These are phyloP conservation scores for Pseudopithomyces chartarum DNA, from an alignment of 2,329 filamentous ascomycete genomes.

Conservation along the genomic window DNA sequence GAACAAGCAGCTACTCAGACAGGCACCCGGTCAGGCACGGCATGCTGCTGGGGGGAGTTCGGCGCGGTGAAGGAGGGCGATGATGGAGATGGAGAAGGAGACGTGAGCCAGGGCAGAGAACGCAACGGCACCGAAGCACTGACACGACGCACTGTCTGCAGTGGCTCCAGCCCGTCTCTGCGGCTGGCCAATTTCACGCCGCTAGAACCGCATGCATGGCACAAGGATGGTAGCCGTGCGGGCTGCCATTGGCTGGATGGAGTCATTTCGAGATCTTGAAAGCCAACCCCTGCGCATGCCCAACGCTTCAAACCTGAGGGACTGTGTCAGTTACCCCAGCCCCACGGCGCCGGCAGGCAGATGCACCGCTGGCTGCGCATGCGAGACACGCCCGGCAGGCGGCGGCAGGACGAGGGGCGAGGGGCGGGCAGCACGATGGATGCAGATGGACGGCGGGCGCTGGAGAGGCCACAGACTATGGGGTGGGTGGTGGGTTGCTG, in stretches of 20 bases:
- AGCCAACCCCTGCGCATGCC: not conserved
- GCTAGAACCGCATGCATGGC: slow-evolving; percentile 7
- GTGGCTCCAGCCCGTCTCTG: slow-evolving; percentile 11
- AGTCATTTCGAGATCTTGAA: slow-evolving; percentile 14
- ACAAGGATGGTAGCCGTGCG: slow-evolving; percentile 10
- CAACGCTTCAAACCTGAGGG: slow-evolving; percentile 19
- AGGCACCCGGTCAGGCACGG: slow-evolving; percentile 20
- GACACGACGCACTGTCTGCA: slow-evolving; percentile 6
- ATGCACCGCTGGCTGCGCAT: not conserved
- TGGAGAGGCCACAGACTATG: too few relatives aligned
- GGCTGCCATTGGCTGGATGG: slow-evolving; percentile 20
- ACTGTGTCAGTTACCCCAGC: slow-evolving; percentile 23
- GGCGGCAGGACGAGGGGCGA: too few relatives aligned
- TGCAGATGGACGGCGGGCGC: too few relatives aligned
- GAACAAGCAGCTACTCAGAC: slow-evolving; percentile 21
- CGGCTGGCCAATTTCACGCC: slow-evolving; percentile 21
- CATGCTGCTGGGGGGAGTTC: slow-evolving; percentile 28
- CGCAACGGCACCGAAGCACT: slow-evolving; percentile 14
- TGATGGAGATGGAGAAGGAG: slow-evolving; percentile 29
- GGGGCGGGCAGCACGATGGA: too few relatives aligned
- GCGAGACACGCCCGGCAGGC: not conserved
- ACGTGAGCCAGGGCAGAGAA: slow-evolving; percentile 32
- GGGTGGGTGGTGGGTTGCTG: too few relatives aligned
- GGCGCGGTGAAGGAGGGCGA: slow-evolving; percentile 25
- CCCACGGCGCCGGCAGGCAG: slow-evolving; percentile 12